Evolutionary conservation across 164 flowering plant genomes (phyloP), one percentile per base, ranked within the genome.

Genomic region (Dillenia suffruticosa): DNA sequence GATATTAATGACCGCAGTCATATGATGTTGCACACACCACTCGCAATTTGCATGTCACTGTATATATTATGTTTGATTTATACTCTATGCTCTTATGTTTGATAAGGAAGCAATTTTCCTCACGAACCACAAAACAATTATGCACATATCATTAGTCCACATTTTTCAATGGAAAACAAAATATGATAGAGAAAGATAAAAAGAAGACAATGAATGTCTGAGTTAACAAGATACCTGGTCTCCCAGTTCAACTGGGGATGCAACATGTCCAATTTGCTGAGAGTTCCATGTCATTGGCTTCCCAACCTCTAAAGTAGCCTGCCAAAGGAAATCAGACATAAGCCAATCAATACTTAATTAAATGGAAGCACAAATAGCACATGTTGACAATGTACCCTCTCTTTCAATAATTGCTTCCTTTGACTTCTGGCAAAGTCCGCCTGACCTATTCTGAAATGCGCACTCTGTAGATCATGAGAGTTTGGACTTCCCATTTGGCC

Each of bases 361-460:
- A 32, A 5, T 6, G 6, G 5, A 32, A 32, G 6, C 0, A 32
- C 40, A 32, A 32, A 17, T 17, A 24, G 44, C 49, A 14, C 14
- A 46, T 19, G 49, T 32, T 59, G 44, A 60, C 3, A 26, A 13
- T 49, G 45, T 73, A 87, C 93, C 89, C 83, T 79, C 12, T 76
- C 76, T 67, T 76, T 61, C 9, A 15, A 9, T 12, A 59, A 48
- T 15, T 69, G 57, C 51, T 66, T 72, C 60, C 67, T 68, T 66
- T 67, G 64, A 59, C 59, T 72, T 60, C 69, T 79, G 64, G 59
- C 59, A 72, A 51, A 59, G 60, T 72, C 74, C 48, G 44, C 46
- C 56, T 61, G 59, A 61, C 76, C 74, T 26, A 49, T 19, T 46
- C 61, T 47, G 58, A 66, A 59, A 66, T 59, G 61, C 22, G 55